A percentile compares a stretch with the other conserved stretches of the same genome.
These are phyloP conservation scores for Solanum chilense DNA, from an alignment of 257 asterid genomes.

Conservation along the genomic window DNA sequence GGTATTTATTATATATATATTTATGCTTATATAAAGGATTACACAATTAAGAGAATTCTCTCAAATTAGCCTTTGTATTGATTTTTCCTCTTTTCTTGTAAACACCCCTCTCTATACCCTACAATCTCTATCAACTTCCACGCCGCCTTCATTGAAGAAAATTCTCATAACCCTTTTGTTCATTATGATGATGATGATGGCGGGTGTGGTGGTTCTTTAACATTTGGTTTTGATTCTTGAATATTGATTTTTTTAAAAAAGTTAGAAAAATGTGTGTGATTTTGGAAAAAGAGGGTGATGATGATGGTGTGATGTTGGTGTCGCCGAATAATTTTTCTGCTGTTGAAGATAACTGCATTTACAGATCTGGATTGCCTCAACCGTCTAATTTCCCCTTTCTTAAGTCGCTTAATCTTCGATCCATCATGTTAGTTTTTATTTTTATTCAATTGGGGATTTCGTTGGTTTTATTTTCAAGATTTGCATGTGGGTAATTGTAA, in stretches of 20 bases:
- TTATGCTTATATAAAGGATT: not conserved
- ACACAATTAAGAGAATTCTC: not conserved
- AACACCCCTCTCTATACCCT: not conserved
- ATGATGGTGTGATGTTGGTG: not conserved
- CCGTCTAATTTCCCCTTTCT: constrained; percentile 26
- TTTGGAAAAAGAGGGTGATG: constrained; percentile 1
- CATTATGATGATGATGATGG: not conserved
- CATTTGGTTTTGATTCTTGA: not conserved
- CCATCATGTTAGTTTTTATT: constrained; percentile 21
- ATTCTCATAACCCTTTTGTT: not conserved
- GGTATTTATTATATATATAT: not conserved
- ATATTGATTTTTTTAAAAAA: not conserved
- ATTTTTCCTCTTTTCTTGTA: not conserved
- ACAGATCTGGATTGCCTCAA: constrained; percentile 36
- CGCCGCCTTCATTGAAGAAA: not conserved
- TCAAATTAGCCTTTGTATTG: not conserved
- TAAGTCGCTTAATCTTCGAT: constrained; percentile 24
- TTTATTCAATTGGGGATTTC: not conserved
- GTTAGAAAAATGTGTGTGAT: constrained; percentile 17
- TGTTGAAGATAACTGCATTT: constrained; percentile 31
- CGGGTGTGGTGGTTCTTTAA: not conserved
- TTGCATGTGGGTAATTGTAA: not conserved
- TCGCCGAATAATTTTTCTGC: constrained; percentile 25
- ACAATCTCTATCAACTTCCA: not conserved
- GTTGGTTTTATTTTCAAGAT: not conserved